Evolutionary conservation across 768 basidiomycete species (phyloP).

Genomic region (Serendipita sp.): DNA sequence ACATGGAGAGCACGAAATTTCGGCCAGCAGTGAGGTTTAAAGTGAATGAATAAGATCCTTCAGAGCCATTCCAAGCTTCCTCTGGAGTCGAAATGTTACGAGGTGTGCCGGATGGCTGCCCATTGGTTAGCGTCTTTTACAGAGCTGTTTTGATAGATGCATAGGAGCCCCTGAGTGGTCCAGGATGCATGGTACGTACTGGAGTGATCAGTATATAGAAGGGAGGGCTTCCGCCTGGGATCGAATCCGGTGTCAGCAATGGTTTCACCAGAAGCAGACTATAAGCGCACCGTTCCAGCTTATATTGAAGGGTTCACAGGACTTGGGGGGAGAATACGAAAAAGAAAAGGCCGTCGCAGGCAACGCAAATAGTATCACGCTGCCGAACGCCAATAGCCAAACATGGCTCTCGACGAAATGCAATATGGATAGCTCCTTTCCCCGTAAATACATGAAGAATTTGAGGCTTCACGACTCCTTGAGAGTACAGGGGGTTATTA

Average conservation of each 20-base stretch:
- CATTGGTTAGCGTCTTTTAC: background rate
- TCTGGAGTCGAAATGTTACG: constrained; percentile 39
- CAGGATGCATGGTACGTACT: background rate
- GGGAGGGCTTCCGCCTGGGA: background rate
- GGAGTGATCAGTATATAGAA: background rate
- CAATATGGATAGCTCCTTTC: no score
- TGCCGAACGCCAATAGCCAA: background rate
- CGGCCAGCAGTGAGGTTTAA: constrained; percentile 28
- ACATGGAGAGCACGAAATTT: constrained; percentile 46
- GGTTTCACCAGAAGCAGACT: background rate
- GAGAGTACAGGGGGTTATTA: no score
- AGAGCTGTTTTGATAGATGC: background rate
- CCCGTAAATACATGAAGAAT: no score
- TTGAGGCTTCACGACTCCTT: no score
- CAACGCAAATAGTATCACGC: background rate
- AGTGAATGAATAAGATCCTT: constrained; percentile 32
- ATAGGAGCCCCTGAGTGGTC: background rate
- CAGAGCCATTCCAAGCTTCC: constrained; percentile 36
- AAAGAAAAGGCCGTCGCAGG: background rate
- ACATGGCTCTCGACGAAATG: no score
- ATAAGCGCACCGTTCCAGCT: background rate
- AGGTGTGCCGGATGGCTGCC: constrained; percentile 38
- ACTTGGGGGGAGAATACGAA: background rate
- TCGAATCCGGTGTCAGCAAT: background rate
- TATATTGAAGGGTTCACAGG: background rate